Evolutionary conservation across 148 eudicot species (phyloP), one percentile per base, ranked within the genome.

Genomic region (Silene conica): DNA sequence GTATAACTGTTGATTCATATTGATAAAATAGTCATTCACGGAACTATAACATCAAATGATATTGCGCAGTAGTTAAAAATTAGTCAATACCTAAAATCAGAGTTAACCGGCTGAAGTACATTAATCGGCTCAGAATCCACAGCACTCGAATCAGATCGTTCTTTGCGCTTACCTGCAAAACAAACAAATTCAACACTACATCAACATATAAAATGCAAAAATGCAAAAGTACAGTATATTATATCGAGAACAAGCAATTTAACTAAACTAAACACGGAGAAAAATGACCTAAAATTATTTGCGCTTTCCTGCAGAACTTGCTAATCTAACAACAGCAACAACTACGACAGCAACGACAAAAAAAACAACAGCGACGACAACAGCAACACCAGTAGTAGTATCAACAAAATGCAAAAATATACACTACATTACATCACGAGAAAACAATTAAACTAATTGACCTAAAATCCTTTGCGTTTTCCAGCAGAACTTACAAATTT

Each of bases 111-210:
- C 66, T 63, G 65, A 64, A 91, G 89, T 71, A 85, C 72, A 80
- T 81, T 79, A 75, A 78, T 82, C 55, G 80, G 80, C 73, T 67
- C 25, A 12, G 80, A 26, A 75, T 81, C 87, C 66, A 76, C 67
- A 23, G 20, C 1, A 41, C 78, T 89, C 16, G 26, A 78, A 73
- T 77, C 65, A 8, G 85, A 13, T 67, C 90, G 85, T 75, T 86
- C 88, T 72, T 87, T 89, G n/a, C 97, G 88, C 76, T 91, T 91
- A 34, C 97, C 96, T 91, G 73, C 71, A 73, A 65, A 74, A 22
- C 70, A 41, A 20, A 20, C 70, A 1, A 43, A 21, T 50, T 69
- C 58, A 64, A 63, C 34, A 71, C 16, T 55, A 7, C 38, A 67
- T 41, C 63, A 70, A 22, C 23, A 67, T 16, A 62, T 34, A n/a